A percentile compares a stretch with the other conserved stretches of the same genome.
Evolutionary conservation across 768 basidiomycete genomes (phyloP).

Genomic region (Cytidiella melzeri): DNA sequence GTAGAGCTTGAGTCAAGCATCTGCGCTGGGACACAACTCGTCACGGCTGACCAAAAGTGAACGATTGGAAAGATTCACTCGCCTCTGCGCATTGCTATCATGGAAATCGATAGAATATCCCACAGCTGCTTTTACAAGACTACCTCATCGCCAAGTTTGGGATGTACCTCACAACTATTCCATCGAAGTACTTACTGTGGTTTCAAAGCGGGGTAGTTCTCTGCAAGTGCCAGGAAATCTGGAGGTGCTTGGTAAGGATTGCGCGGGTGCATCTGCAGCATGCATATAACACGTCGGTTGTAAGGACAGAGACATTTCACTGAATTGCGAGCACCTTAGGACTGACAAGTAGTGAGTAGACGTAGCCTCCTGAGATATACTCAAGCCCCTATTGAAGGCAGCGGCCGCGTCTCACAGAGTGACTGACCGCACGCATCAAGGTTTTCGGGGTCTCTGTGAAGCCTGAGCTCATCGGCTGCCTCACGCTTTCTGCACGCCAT

Average conservation of each 20-base stretch:
- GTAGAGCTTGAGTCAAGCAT: slow-evolving; percentile 71
- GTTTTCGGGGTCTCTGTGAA: too few relatives aligned
- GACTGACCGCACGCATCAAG: too few relatives aligned
- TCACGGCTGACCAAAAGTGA: background rate
- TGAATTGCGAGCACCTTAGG: too few relatives aligned
- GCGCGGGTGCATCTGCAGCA: slow-evolving; percentile 37
- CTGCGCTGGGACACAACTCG: slow-evolving; percentile 33
- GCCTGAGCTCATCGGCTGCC: too few relatives aligned
- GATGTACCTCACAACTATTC: background rate
- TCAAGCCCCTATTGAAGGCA: too few relatives aligned
- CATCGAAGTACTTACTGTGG: slow-evolving; percentile 38
- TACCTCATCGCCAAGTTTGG: too few relatives aligned
- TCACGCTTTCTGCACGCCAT: too few relatives aligned
- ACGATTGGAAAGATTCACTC: background rate
- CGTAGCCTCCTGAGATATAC: too few relatives aligned
- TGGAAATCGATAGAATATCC: slow-evolving; percentile 65
- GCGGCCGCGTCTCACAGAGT: too few relatives aligned
- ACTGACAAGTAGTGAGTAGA: too few relatives aligned
- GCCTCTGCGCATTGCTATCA: slow-evolving; percentile 67
- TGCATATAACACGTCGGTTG: too few relatives aligned
- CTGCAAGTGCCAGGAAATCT: slow-evolving; percentile 57
- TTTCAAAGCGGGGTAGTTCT: slow-evolving; percentile 48
- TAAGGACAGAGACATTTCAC: too few relatives aligned
- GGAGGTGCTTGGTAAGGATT: slow-evolving; percentile 43
- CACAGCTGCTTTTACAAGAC: slow-evolving; percentile 21